Evolutionary conservation across 495 filamentous ascomycete species (phyloP).

Genomic region (Xylaria curta): DNA sequence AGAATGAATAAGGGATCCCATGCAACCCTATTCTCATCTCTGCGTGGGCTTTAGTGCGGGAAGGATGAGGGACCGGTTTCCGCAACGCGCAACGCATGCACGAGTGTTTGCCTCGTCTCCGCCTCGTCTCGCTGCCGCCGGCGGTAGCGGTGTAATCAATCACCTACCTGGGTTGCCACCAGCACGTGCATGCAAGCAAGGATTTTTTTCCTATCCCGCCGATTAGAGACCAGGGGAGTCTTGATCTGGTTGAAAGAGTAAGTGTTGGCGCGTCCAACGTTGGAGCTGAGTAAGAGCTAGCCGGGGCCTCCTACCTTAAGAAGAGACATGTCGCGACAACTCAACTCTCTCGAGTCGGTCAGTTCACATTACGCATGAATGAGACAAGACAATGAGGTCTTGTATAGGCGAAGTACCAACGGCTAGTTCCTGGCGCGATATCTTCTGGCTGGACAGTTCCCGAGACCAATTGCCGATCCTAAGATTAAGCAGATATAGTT

Average conservation of each 20-base stretch:
- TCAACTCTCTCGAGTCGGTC: not conserved
- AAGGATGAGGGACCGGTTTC: not conserved
- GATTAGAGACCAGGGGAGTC: conserved; percentile 2
- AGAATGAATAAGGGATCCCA: not conserved
- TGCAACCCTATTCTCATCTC: not conserved
- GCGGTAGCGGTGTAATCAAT: not conserved
- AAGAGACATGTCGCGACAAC: conserved; percentile 16
- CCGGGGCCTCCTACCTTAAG: not conserved
- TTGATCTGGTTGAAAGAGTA: not conserved
- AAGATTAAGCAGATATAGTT: not conserved
- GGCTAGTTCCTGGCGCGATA: not conserved
- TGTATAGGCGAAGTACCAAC: not conserved
- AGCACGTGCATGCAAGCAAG: not conserved
- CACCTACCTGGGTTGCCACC: not conserved
- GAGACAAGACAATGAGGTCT: not conserved
- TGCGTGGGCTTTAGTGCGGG: not conserved
- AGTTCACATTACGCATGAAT: conserved; percentile 7
- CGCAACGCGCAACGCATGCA: conserved; percentile 1
- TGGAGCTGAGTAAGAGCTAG: conserved; percentile 22
- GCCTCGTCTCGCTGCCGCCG: not conserved
- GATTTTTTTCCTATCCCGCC: not conserved
- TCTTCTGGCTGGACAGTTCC: not conserved
- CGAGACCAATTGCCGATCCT: not conserved
- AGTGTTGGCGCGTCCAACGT: conserved; percentile 9
- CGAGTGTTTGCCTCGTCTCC: conserved; percentile 14